phyloP scores from a whole-genome alignment of 1,284 basidiomycete species.

The Polyporus tsugae region DNA sequence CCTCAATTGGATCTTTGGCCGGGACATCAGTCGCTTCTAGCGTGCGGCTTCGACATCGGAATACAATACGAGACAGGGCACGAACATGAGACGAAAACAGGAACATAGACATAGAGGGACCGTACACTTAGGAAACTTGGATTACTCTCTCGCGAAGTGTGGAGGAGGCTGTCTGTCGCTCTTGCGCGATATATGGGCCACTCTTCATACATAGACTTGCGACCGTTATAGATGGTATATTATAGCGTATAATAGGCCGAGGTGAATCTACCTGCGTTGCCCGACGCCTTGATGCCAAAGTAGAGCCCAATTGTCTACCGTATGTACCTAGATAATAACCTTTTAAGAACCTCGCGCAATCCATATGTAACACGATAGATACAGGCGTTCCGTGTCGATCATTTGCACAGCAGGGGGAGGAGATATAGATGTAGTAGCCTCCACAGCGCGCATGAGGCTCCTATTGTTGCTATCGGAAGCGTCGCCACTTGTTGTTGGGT shows the following conservation, averaged over 20 bases:
- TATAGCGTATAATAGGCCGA: neutral
- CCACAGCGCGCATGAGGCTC: neutral
- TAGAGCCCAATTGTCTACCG: no score
- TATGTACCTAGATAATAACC: no score
- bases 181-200: neutral
- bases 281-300: neutral
- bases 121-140: neutral
- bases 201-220: neutral
- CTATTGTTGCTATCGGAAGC: conserved; percentile 1
- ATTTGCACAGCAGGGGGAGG: neutral
- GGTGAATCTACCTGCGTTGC: neutral
- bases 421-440: no score
- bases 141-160: neutral
- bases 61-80: neutral
- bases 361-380: no score
- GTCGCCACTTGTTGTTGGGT: neutral
- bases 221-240: neutral
- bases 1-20: conserved; percentile 80
- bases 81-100: neutral
- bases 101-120: neutral
- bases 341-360: no score
- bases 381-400: neutral
- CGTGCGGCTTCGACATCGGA: neutral
- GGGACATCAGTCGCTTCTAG: conserved; percentile 82
- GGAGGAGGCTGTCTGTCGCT: neutral